Evolutionary conservation across 768 basidiomycete species (phyloP).

Genomic region (Kwoniella mangroviensis): DNA sequence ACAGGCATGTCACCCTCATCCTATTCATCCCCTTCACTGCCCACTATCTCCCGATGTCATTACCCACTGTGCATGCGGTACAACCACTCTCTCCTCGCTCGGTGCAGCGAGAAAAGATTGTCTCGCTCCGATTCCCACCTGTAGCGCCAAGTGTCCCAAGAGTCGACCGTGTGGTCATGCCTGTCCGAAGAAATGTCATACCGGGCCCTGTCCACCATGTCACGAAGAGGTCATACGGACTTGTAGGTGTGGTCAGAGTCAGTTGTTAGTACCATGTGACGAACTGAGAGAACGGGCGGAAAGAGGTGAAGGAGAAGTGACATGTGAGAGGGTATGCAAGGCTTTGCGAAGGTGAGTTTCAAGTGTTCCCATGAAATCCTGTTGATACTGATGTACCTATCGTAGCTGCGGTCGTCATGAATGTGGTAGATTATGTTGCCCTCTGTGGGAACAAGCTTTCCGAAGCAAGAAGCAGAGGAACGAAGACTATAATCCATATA

Average conservation of each 20-base stretch:
- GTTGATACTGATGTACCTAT: neutral
- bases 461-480: constrained; percentile 61
- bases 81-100: constrained; percentile 62
- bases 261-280: constrained; percentile 65
- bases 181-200: constrained; percentile 75
- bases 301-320: constrained; percentile 63
- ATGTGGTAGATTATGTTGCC: constrained; percentile 85
- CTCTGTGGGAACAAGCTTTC: constrained; percentile 69
- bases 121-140: constrained; percentile 79
- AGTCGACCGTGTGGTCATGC: constrained; percentile 69
- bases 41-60: constrained; percentile 73
- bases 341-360: constrained; percentile 66
- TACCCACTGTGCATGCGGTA: constrained; percentile 82
- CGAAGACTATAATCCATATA: constrained; percentile 64
- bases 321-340: constrained; percentile 79
- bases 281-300: constrained; percentile 58
- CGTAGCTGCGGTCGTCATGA: constrained; percentile 77
- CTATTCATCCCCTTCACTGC: constrained; percentile 61
- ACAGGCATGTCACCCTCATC: constrained; percentile 74
- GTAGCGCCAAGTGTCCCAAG: constrained; percentile 70
- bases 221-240: constrained; percentile 69
- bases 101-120: constrained; percentile 61
- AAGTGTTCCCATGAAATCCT: neutral
- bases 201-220: constrained; percentile 81
- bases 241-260: constrained; percentile 84